Evolutionary conservation across 768 basidiomycete genomes (phyloP), one percentile per base, ranked within the genome.

Genomic region (Plicaturopsis crispa): DNA sequence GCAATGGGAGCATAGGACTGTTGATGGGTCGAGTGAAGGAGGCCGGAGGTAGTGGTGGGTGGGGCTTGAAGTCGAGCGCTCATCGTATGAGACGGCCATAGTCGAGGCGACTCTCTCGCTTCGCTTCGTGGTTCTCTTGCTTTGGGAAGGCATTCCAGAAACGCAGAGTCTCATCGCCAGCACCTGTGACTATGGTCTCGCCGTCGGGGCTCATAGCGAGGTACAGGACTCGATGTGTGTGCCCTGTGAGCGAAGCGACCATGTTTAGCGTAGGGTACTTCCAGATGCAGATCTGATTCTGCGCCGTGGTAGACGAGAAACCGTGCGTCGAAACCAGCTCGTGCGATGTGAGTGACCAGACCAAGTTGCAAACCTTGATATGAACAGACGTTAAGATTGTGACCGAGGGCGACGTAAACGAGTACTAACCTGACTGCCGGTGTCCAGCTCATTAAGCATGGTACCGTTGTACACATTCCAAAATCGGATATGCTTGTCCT

Each of bases 121-220:
- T 28, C 26, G 57, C 53, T 33, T 57, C 61, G 19, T 55, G 54
- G 26, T 53, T 59, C 39, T 80, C 81, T 47, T 66, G 73, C 60
- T 78, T 80, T n/a, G 87, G 86, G 53, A 99, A 97, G 0, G 91
- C 92, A 57, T 91, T 94, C 94, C 94, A 98, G 61, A 98, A 98
- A 45, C 92, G 63, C 38, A 99, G 63, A 3, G 94, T 99, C 64
- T 98, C 94, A 57, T 99, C 94, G 0, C 94, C 94, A 0, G 94
- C 94, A 12, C 94, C 94, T 0, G 93, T 98, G 19, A 97, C 96
- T 45, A 98, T 97, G 1, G 93, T 98, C 63, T 94, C 90, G 13
- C 93, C 92, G 49, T 96, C 93, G 0, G 93, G 93, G 52, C 83
- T 87, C 88, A 93, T 92, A 3, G 93, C 93, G n/a, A 97, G 80